Evolutionary conservation across 129 eudicot genomes (phyloP), one percentile per base, ranked within the genome.

Genomic region (Erigeron canadensis): DNA sequence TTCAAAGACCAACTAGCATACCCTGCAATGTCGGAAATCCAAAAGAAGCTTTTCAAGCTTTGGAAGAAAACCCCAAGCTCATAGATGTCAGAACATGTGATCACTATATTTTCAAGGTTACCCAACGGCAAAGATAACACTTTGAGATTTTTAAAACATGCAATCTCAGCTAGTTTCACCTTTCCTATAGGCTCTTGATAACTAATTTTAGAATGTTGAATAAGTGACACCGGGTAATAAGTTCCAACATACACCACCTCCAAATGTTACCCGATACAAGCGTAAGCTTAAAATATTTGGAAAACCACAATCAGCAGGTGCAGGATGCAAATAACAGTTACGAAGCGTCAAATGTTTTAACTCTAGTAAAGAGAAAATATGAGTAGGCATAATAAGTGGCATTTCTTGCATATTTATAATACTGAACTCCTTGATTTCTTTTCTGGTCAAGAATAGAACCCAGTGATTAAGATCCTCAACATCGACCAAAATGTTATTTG

Each of bases 381-480:
- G 53, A n/a, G 53, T 7, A 47, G 72, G 46, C 72, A 68, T 48
- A 0, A 15, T 48, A 48, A 67, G 60, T 18, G 7, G 59, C 1
- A 0, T 0, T 6, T 0, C 17, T 28, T 0, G 6, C 9, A 15
- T 19, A 48, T 67, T 48, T 7, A 47, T 1, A 51, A 67, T 13
- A n/a, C 23, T 63, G 19, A 73, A 37, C 11, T 73, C 70, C 51
- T 34, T 37, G 1, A 73, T 1, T 73, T 62, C 70, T 64, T 37
- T 73, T 37, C 10, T 62, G 12, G 62, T 61, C 19, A 62, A 63
- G 37, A 61, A 73, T 21, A 62, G 21, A 38, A 73, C 39, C 77
- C 63, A 73, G 47, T 16, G 77, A 16, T 8, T 19, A 34, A 62
- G 0, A 61, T 61, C 70, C n/a, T 47, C 50, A 28, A 7, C 50